Evolutionary conservation across 2,329 filamentous ascomycete genomes (phyloP), one percentile per base, ranked within the genome.

Genomic region (Fusarium sp.): DNA sequence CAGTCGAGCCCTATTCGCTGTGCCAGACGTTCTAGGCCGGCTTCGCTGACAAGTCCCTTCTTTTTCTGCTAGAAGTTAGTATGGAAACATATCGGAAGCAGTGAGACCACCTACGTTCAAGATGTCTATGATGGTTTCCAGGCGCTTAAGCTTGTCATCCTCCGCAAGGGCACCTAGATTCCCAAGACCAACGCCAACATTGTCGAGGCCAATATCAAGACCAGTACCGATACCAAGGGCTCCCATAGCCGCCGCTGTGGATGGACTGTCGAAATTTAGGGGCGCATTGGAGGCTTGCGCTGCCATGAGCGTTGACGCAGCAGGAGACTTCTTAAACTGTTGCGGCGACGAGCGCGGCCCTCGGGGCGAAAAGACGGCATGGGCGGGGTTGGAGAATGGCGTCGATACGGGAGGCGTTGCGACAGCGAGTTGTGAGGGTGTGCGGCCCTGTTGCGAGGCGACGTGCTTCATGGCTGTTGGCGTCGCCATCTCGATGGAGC

Each of bases 21-120:
- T 8, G 89, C 90, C 29, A 95, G 81, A 58, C 91, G 85, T 77
- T 91, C 89, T n/a, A 96, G 83, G 2, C 91, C 91, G 29, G 91
- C 88, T 74, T 92, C 90, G 71, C 91, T 92, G 36, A 95, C 88
- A 40, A 89, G 81, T 4, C 90, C 90, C 67, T 87, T 87, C 71
- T 79, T 81, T 62, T 83, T 79, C 77, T 81, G 31, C 8, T 40
- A 20, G 34, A 6, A 46, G 50, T 72, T 57, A 69, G 71, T 14
- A 59, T 14, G 7, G 13, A 14, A 20, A 10, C 4, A 1, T 5
- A 20, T 6, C 10, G 16, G 1, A 4, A 38, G 18, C 16, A 23
- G 7, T 6, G 23, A 20, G 16, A 18, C 1, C 8, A 77, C 81
- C 42, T 77, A 87, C 86, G 70, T 82, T 82, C 8, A 89, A 74